A percentile compares a stretch with the other conserved stretches of the same genome.
These are phyloP conservation scores for Pyrenophora teres DNA, from an alignment of 2,329 filamentous ascomycete species.

Conservation along the genomic window DNA sequence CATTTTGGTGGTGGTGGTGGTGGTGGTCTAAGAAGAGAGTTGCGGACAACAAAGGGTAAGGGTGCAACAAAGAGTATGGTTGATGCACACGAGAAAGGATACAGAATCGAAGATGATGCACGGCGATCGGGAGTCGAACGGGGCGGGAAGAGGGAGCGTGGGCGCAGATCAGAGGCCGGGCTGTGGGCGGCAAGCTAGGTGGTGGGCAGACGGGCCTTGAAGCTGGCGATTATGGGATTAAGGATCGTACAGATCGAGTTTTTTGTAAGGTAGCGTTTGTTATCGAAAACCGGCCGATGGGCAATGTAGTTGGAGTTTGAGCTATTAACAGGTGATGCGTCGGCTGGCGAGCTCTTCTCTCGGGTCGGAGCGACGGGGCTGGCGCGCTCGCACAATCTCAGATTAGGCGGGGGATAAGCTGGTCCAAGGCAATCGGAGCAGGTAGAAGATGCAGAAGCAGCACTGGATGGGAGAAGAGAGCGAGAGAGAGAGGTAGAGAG, in stretches of 20 bases:
- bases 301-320: slow-evolving; percentile 43
- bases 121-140: slow-evolving; percentile 16
- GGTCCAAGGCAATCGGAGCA: slow-evolving; percentile 38
- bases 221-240: slow-evolving; percentile 47
- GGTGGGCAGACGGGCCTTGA: slow-evolving; percentile 26
- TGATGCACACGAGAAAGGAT: slow-evolving; percentile 36
- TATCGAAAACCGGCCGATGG: slow-evolving; percentile 46
- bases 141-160: slow-evolving; percentile 31
- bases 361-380: slow-evolving; percentile 44
- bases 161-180: slow-evolving; percentile 17
- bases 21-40: slow-evolving; percentile 31
- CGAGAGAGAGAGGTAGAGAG: slow-evolving; percentile 13
- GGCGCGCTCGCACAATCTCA: slow-evolving; percentile 39
- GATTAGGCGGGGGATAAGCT: slow-evolving; percentile 39
- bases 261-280: slow-evolving; percentile 31
- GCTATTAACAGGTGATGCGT: slow-evolving; percentile 44
- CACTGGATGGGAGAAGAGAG: slow-evolving; percentile 33
- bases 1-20: slow-evolving; percentile 34
- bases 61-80: slow-evolving; percentile 37
- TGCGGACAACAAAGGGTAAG: slow-evolving; percentile 37
- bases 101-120: slow-evolving; percentile 38
- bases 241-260: slow-evolving; percentile 45
- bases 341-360: slow-evolving; percentile 34
- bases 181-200: slow-evolving; percentile 27
- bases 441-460: slow-evolving; percentile 47